Conservation (phyloP, 2,329 filamentous ascomycete genomes). For the Arthroderma sp. region DNA sequence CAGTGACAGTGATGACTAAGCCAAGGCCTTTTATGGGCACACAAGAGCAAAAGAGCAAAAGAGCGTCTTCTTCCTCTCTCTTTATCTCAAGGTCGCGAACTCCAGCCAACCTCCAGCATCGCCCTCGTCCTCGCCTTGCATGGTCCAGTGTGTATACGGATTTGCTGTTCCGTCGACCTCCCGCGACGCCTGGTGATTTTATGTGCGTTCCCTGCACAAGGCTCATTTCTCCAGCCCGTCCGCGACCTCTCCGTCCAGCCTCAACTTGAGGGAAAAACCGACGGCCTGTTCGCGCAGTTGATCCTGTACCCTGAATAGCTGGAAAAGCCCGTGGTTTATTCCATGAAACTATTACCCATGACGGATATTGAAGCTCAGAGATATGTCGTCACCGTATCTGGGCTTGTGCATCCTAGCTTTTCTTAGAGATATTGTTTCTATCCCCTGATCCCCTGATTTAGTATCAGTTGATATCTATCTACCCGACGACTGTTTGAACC, state of each 20-base stretch:
- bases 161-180: not conserved
- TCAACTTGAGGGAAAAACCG: not conserved
- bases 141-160: not conserved
- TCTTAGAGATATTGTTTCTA: conserved; percentile 28
- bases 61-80: too few species aligned
- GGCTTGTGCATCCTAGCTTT: conserved; percentile 33
- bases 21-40: not conserved
- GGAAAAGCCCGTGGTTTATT: not conserved
- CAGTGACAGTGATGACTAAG: not conserved
- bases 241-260: not conserved
- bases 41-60: not conserved
- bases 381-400: conserved; percentile 35
- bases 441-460: conserved; percentile 20
- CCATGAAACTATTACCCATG: conserved; percentile 24
- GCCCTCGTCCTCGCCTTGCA: not conserved
- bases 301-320: not conserved
- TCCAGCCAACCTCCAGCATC: too few species aligned
- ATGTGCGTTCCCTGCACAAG: not conserved
- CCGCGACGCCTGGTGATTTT: too few species aligned
- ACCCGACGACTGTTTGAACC: not conserved
- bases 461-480: conserved; percentile 5
- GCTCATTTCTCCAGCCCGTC: not conserved
- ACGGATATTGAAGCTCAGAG: conserved; percentile 32
- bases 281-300: not conserved
- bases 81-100: too few species aligned